These are phyloP conservation scores for Aspergillus pseudotamarii DNA, from an alignment of 2,329 filamentous ascomycete species.

Conservation along the genomic window DNA sequence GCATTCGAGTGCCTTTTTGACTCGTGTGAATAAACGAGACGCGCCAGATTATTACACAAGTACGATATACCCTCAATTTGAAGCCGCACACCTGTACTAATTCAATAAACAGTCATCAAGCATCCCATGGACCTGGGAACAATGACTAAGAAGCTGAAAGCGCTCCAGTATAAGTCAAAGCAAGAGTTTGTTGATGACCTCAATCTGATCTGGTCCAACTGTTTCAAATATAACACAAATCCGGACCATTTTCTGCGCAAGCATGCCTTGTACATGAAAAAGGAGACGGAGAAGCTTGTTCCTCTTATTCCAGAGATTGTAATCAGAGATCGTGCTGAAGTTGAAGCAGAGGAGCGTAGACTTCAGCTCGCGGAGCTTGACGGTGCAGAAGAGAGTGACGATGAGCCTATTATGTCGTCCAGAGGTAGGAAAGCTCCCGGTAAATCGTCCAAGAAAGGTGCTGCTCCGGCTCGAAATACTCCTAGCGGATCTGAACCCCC, in stretches of 20 bases:
- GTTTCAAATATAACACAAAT: constrained; percentile 91
- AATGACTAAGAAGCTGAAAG: constrained; percentile 97
- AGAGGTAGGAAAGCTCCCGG: constrained; percentile 84
- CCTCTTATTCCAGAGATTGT: constrained; percentile 91
- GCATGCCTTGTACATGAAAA: constrained; percentile 94
- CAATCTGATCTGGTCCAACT: constrained; percentile 96
- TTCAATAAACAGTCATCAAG: constrained; percentile 72
- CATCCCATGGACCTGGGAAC: constrained; percentile 96
- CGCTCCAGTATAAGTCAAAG: constrained; percentile 80
- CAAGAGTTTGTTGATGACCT: constrained; percentile 92
- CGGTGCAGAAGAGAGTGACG: constrained; percentile 86
- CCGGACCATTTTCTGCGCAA: constrained; percentile 83
- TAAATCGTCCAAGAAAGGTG: constrained; percentile 72
- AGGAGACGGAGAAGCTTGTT: constrained; percentile 94
- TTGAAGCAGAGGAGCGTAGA: constrained; percentile 81
- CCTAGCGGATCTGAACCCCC: constrained; percentile 80
- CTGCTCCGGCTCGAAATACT: constrained; percentile 68
- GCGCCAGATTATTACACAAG: constrained; percentile 92
- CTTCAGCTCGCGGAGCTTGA: constrained; percentile 83
- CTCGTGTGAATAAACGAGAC: constrained; percentile 93
- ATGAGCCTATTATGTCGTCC: constrained; percentile 98
- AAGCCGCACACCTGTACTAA: constrained; percentile 21
- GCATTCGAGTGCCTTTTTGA: constrained; percentile 93
- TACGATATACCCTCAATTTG: constrained; percentile 51
- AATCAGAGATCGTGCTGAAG: constrained; percentile 87